A percentile compares a stretch with the other conserved stretches of the same genome.
Conservation (phyloP, 331 rosid genomes). For the Erythrophleum ivorense region DNA sequence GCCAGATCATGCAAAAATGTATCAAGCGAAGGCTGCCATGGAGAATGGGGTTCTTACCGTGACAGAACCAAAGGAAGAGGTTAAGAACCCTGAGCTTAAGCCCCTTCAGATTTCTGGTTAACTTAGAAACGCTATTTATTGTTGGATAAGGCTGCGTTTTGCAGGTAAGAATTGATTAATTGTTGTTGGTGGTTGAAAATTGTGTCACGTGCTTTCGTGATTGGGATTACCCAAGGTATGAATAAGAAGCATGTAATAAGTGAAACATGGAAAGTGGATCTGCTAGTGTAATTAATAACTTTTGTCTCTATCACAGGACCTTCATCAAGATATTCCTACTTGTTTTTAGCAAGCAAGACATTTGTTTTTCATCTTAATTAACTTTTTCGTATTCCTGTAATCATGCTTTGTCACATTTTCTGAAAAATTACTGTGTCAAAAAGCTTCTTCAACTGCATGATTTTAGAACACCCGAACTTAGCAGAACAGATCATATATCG, state of each 20-base stretch:
- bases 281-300: not conserved
- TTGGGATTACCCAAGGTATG: not conserved
- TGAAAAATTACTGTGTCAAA: not conserved
- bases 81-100: constrained; percentile 13
- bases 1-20: constrained; percentile 30
- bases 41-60: constrained; percentile 47
- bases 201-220: not conserved
- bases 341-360: not conserved
- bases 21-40: constrained; percentile 36
- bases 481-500: not conserved
- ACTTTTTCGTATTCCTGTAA: not conserved
- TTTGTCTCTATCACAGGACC: not conserved
- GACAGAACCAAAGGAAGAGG: constrained; percentile 36
- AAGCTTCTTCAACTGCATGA: not conserved
- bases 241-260: not conserved
- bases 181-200: not conserved
- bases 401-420: not conserved
- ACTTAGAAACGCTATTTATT: not conserved
- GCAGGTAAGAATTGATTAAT: not conserved
- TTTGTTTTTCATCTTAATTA: not conserved
- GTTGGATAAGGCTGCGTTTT: not conserved
- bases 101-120: not conserved
- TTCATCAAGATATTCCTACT: not conserved
- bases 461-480: not conserved
- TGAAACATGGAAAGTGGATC: not conserved